Conservation (phyloP, 257 asterid genomes). For the Marsdenia floribunda region DNA sequence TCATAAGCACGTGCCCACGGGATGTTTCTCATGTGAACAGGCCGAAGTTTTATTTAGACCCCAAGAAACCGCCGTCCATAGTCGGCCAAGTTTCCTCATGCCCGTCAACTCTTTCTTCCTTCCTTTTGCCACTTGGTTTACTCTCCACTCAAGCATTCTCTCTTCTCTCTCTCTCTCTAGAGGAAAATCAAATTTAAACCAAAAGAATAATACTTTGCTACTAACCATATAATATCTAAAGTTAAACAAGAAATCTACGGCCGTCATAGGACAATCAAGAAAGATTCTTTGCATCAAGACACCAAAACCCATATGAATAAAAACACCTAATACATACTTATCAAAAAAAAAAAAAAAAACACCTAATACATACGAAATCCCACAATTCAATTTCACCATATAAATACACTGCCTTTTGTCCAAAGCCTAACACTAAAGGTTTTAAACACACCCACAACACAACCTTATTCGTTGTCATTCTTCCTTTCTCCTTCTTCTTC, state of each 20-base stretch:
- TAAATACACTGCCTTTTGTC: slow-evolving; percentile 17
- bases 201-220: background rate
- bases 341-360: no score
- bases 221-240: background rate
- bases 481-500: background rate
- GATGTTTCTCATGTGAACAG: slow-evolving; percentile 13
- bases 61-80: slow-evolving; percentile 19
- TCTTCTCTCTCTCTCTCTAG: background rate
- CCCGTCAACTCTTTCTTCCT: background rate
- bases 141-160: slow-evolving; percentile 14
- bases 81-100: slow-evolving; percentile 17
- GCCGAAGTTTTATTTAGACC: background rate
- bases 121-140: slow-evolving; percentile 23
- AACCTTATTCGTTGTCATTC: background rate
- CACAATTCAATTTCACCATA: slow-evolving; percentile 10
- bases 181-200: no score
- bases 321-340: slow-evolving; percentile 26
- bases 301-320: slow-evolving; percentile 27
- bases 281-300: slow-evolving; percentile 35
- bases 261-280: slow-evolving; percentile 27
- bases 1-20: slow-evolving; percentile 19
- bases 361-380: slow-evolving; percentile 21
- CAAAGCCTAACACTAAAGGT: background rate
- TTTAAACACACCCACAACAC: background rate
- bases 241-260: slow-evolving; percentile 20